These are phyloP conservation scores for Venturia effusa DNA, from an alignment of 2,329 filamentous ascomycete species.

Conservation along the genomic window DNA sequence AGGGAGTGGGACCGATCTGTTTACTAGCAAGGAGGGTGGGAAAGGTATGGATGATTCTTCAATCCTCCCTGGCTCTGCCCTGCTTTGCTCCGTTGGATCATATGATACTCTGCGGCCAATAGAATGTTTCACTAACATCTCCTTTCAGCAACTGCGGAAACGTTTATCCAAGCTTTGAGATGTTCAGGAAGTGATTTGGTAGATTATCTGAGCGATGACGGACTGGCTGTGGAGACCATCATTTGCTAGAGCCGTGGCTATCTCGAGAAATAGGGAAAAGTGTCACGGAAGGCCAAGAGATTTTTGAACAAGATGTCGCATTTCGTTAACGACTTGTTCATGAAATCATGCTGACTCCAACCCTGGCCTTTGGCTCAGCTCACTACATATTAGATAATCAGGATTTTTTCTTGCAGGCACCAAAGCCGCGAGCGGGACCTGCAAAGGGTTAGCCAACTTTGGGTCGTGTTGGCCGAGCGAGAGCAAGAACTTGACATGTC, in stretches of 20 bases:
- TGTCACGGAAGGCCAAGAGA: not conserved
- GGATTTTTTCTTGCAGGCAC: no score
- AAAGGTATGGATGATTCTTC: not conserved
- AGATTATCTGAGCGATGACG: not conserved
- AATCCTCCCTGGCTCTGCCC: not conserved
- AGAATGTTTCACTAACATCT: not conserved
- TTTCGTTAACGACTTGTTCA: no score
- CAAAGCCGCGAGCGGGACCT: no score
- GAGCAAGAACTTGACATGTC: no score
- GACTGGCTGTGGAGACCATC: not conserved
- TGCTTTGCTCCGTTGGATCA: not conserved
- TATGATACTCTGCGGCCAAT: no score
- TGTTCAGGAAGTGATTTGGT: not conserved
- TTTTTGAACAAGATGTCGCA: no score
- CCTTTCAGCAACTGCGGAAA: not conserved
- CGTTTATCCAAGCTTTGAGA: not conserved
- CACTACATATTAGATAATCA: no score
- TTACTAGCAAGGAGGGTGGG: not conserved
- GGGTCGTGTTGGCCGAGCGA: no score
- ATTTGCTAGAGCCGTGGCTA: not conserved
- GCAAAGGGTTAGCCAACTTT: no score
- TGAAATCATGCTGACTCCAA: no score
- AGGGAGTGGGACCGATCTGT: not conserved
- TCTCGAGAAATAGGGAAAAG: not conserved
- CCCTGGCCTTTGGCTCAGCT: no score